A percentile compares a stretch with the other conserved stretches of the same genome.
These are phyloP conservation scores for Fusarium mundagurra DNA, from an alignment of 2,329 filamentous ascomycete species.

Conservation along the genomic window DNA sequence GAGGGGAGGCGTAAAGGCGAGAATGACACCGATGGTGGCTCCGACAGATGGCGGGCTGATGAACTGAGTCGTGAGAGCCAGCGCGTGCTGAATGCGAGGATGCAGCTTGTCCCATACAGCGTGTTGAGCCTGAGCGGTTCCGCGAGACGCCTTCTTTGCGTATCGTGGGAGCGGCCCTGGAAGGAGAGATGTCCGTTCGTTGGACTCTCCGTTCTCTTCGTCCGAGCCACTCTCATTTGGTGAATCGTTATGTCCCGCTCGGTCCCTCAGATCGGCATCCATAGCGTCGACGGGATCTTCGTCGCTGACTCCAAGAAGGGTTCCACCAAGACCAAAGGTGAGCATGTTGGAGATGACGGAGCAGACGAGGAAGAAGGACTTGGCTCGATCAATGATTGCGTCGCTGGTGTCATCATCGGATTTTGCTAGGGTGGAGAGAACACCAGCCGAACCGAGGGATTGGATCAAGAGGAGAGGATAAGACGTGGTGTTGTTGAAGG, in stretches of 20 bases:
- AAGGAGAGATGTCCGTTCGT: conserved; percentile 24
- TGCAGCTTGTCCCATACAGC: conserved; percentile 19
- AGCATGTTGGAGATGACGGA: conserved; percentile 33
- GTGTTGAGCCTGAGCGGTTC: conserved; percentile 13
- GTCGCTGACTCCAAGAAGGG: conserved; percentile 20
- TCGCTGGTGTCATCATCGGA: conserved; percentile 20
- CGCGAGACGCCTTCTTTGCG: conserved; percentile 7
- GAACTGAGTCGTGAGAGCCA: conserved; percentile 12
- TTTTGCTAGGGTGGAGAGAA: conserved; percentile 19
- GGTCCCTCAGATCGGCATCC: conserved; percentile 12
- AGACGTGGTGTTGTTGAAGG: conserved; percentile 31
- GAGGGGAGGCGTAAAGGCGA: conserved; percentile 14
- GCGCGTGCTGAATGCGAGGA: conserved; percentile 1
- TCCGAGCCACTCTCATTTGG: background rate
- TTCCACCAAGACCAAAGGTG: conserved; percentile 24
- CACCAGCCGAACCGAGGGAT: conserved; percentile 25
- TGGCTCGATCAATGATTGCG: conserved; percentile 20
- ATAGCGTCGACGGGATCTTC: conserved; percentile 26
- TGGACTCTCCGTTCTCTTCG: background rate
- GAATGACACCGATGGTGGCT: conserved; percentile 8
- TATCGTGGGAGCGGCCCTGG: conserved; percentile 19
- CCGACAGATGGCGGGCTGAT: conserved; percentile 22
- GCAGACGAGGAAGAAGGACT: conserved; percentile 30
- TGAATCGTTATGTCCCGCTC: conserved; percentile 1
- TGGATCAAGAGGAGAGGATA: conserved; percentile 27